Percentiles rank a stretch among this genome's conserved stretches.
phyloP scores from a whole-genome alignment of 2,329 filamentous ascomycete genomes.

The Colletotrichum horii region DNA sequence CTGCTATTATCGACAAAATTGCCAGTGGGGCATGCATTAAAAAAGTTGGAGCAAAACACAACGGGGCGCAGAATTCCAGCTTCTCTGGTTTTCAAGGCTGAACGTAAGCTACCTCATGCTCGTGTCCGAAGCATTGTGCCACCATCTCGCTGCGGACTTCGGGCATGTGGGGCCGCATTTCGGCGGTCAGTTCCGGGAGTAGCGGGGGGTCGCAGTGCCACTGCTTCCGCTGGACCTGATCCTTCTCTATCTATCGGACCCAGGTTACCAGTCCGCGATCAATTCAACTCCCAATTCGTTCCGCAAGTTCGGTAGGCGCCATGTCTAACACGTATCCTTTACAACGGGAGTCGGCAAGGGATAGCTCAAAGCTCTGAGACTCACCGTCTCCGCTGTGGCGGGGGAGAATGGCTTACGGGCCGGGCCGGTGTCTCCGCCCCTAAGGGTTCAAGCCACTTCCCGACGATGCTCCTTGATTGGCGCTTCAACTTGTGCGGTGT shows the following conservation, averaged over 20 bases:
- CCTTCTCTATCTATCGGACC: background rate
- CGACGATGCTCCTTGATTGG: background rate
- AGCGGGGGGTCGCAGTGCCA: background rate
- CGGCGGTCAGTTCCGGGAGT: background rate
- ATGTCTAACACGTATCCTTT: background rate
- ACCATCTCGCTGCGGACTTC: background rate
- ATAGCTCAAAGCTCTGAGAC: background rate
- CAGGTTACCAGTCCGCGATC: too few species aligned
- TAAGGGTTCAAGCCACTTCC: background rate
- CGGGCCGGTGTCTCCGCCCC: background rate
- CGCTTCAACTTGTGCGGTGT: background rate
- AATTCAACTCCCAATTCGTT: accelerated
- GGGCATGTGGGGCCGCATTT: background rate
- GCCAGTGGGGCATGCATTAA: too few species aligned
- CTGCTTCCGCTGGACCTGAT: accelerated
- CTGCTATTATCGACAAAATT: too few species aligned
- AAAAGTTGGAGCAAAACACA: too few species aligned
- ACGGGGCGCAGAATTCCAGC: too few species aligned
- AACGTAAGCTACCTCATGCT: too few species aligned
- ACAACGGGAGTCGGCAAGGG: background rate
- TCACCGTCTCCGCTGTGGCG: background rate
- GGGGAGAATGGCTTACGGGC: background rate
- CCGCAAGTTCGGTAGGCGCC: too few species aligned
- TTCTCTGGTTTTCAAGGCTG: too few species aligned
- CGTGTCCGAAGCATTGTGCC: background rate